Evolutionary conservation across 2,329 filamentous ascomycete genomes (phyloP).

Genomic region (Scedosporium minutisporum): DNA sequence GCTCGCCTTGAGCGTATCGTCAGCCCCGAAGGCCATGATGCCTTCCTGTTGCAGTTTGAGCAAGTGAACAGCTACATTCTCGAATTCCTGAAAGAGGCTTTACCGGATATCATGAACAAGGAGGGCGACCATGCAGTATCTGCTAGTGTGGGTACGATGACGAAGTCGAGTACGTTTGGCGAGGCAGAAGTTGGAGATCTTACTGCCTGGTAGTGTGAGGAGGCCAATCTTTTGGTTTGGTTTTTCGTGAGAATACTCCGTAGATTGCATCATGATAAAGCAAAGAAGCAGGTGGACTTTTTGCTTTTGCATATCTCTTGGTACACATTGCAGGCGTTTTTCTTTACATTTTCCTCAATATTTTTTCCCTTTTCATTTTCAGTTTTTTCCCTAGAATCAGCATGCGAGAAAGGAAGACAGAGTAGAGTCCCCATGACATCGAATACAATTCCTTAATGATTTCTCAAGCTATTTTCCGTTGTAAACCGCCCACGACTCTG

Average conservation of each 20-base stretch:
- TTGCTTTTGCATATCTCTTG: neutral
- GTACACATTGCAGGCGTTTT: too few relatives aligned
- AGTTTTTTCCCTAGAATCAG: too few relatives aligned
- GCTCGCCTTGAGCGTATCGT: conserved; percentile 78
- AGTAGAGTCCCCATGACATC: too few relatives aligned
- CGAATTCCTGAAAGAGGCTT: conserved; percentile 67
- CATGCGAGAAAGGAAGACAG: too few relatives aligned
- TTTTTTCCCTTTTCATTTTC: too few relatives aligned
- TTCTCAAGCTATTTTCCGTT: too few relatives aligned
- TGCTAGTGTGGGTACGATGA: conserved; percentile 47
- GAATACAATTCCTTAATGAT: too few relatives aligned
- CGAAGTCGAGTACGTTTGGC: conserved; percentile 85
- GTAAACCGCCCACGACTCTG: too few relatives aligned
- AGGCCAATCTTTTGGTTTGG: neutral
- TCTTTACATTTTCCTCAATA: too few relatives aligned
- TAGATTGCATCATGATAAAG: neutral
- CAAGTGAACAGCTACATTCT: conserved; percentile 88
- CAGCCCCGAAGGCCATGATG: conserved; percentile 90
- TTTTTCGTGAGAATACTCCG: neutral
- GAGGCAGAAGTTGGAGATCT: conserved; percentile 96
- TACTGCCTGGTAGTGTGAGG: conserved; percentile 63
- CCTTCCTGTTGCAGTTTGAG: conserved; percentile 92
- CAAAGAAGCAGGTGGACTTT: neutral
- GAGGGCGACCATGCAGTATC: conserved; percentile 35
- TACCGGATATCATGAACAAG: conserved; percentile 80